Evolutionary conservation across 257 asterid genomes (phyloP), one percentile per base, ranked within the genome.

Genomic region (Leptodermis oblonga): DNA sequence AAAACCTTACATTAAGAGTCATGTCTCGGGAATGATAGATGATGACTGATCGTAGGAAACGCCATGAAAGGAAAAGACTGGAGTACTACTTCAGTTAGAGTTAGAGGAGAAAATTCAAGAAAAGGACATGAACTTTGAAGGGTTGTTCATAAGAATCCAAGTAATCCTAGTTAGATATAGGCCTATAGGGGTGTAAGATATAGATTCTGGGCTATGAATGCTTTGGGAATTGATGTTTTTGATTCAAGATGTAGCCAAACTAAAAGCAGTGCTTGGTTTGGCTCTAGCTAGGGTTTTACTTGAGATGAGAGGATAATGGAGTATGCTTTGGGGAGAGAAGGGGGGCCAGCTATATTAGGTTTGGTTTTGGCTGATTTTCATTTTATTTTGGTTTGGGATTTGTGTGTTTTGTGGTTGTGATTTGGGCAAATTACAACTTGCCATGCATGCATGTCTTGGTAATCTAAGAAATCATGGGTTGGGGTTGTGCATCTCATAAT

Each of bases 151-250:
- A 51, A 51, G 25, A 49, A 49, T 49, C 10, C 54, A n/a, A n/a
- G n/a, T n/a, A n/a, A 48, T 51, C 13, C 28, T 51, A 51, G 58
- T 2, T 14, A 5, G 5, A 1, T 18, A 48, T n/a, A 51, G 54
- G 80, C 80, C 80, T 78, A 81, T 82, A 80, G 84, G 81, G 71
- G 71, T 82, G 84, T 76, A 70, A 80, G 81, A 84, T 80, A 85
- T 78, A 80, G 79, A 70, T 60, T 82, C 82, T 88, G 89, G 86
- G 75, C 82, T 85, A n/a, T n/a, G n/a, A n/a, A 86, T 84, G 82
- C 96, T 77, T 90, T 76, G 92, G 96, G 86, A 90, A 90, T 86
- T 87, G 92, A 69, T n/a, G n/a, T n/a, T n/a, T n/a, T 70, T 67
- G 53, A 76, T 45, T 65, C 25, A 48, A 62, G 71, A 54, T 64